Evolutionary conservation across 2,329 filamentous ascomycete genomes (phyloP).

Genomic region (Purpureocillium lavendulum): DNA sequence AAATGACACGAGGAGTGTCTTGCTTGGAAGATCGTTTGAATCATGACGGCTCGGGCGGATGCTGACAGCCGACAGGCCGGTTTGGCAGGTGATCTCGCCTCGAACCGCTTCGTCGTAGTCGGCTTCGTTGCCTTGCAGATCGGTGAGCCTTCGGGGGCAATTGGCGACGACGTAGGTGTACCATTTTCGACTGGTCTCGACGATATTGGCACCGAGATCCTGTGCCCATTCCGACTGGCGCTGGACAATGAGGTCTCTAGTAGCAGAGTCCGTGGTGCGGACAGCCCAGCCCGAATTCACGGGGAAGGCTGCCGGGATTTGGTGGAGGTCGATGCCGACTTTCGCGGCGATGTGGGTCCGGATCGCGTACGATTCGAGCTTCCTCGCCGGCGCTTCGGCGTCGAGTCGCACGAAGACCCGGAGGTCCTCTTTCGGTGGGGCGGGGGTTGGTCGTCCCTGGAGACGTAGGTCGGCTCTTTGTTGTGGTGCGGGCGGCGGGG

Average conservation of each 20-base stretch:
- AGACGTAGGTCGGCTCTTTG: slow-evolving; percentile 4
- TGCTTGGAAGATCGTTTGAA: not conserved
- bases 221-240: slow-evolving; percentile 6
- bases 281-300: slow-evolving; percentile 7
- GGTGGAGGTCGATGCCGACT: slow-evolving; percentile 5
- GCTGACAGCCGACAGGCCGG: no score
- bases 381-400: slow-evolving; percentile 6
- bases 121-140: slow-evolving; percentile 3
- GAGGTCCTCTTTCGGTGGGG: slow-evolving; percentile 7
- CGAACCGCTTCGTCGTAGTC: not conserved
- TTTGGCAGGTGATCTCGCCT: no score
- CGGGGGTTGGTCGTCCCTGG: slow-evolving; percentile 6
- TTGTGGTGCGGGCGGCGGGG: not conserved
- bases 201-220: slow-evolving; percentile 4
- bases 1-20: slow-evolving; percentile 2
- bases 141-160: slow-evolving; percentile 6
- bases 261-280: slow-evolving; percentile 2
- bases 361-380: slow-evolving; percentile 6
- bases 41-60: no score
- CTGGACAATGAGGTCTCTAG: slow-evolving; percentile 5
- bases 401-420: slow-evolving; percentile 10
- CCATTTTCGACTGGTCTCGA: slow-evolving; percentile 9
- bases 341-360: slow-evolving; percentile 6
- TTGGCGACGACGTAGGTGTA: slow-evolving; percentile 6
- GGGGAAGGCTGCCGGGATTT: slow-evolving; percentile 6